Conservation (phyloP, 2,329 filamentous ascomycete genomes). For the Ceratocystis variospora region DNA sequence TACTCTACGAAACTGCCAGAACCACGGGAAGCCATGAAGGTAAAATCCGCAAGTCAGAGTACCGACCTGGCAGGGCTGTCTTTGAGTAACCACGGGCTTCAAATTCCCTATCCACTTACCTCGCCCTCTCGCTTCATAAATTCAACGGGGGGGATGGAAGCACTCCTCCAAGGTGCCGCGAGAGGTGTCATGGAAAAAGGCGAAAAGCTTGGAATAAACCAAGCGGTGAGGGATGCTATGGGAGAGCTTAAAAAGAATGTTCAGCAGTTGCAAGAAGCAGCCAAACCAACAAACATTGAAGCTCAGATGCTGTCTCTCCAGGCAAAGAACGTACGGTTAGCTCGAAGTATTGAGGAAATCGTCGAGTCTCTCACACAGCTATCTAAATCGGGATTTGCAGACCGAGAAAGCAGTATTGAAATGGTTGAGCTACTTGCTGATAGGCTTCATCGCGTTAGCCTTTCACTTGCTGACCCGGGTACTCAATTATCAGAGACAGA, state of each 20-base stretch:
- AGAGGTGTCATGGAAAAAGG: conserved; percentile 59
- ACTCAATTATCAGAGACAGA: conserved; percentile 19
- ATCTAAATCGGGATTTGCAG: conserved; percentile 37
- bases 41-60: conserved; percentile 16
- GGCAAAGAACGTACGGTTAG: conserved; percentile 50
- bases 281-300: conserved; percentile 9
- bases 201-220: conserved; percentile 66
- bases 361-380: conserved; percentile 49
- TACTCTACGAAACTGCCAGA: conserved; percentile 48
- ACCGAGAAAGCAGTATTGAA: conserved; percentile 37
- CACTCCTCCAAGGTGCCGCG: conserved; percentile 60
- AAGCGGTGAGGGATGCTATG: conserved; percentile 66
- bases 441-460: conserved; percentile 52
- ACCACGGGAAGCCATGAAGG: conserved; percentile 11
- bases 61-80: conserved; percentile 29
- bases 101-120: conserved; percentile 27
- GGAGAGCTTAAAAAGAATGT: conserved; percentile 68
- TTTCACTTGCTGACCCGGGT: conserved; percentile 45
- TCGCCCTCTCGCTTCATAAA: conserved; percentile 40
- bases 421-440: conserved; percentile 45
- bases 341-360: conserved; percentile 53
- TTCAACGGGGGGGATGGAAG: conserved; percentile 48
- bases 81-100: not conserved
- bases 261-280: conserved; percentile 28
- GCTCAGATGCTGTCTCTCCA: conserved; percentile 35